These are phyloP conservation scores for Diaporthe nobilis DNA, from an alignment of 2,329 filamentous ascomycete species.

Conservation along the genomic window DNA sequence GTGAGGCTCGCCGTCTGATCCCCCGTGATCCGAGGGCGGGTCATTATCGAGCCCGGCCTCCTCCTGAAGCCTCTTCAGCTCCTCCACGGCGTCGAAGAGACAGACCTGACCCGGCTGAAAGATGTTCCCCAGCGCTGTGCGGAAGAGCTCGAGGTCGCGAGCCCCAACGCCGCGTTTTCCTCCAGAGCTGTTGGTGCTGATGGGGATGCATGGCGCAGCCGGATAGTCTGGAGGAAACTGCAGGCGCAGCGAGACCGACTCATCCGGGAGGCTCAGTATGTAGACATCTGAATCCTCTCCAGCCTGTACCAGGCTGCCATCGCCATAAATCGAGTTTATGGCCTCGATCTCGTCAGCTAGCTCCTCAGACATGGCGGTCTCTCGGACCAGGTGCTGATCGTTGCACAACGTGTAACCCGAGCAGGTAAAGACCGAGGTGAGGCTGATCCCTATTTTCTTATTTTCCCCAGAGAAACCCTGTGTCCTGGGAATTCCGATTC, in stretches of 20 bases:
- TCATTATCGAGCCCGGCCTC: constrained; percentile 46
- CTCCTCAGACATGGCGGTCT: constrained; percentile 65
- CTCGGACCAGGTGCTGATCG: background rate
- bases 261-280: constrained; percentile 77
- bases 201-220: constrained; percentile 76
- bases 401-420: constrained; percentile 21
- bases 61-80: constrained; percentile 66
- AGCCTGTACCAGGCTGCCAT: constrained; percentile 68
- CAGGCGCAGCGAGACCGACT: constrained; percentile 69
- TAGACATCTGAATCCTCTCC: constrained; percentile 61
- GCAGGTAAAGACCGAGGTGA: background rate
- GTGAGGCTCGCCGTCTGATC: constrained; percentile 39
- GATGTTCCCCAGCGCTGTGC: constrained; percentile 75
- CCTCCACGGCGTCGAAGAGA: constrained; percentile 91
- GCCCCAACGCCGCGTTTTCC: constrained; percentile 80
- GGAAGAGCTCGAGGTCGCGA: constrained; percentile 77
- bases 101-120: constrained; percentile 85
- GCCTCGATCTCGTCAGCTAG: constrained; percentile 83
- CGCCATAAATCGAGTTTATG: constrained; percentile 87
- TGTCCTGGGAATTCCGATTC: no score
- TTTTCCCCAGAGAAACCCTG: background rate
- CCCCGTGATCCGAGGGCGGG: constrained; percentile 42
- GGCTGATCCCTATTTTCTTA: background rate
- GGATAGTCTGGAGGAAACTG: constrained; percentile 84
- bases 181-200: constrained; percentile 85